Evolutionary conservation across 2,329 filamentous ascomycete species (phyloP), one percentile per base, ranked within the genome.

Genomic region (Fusarium metavorans): DNA sequence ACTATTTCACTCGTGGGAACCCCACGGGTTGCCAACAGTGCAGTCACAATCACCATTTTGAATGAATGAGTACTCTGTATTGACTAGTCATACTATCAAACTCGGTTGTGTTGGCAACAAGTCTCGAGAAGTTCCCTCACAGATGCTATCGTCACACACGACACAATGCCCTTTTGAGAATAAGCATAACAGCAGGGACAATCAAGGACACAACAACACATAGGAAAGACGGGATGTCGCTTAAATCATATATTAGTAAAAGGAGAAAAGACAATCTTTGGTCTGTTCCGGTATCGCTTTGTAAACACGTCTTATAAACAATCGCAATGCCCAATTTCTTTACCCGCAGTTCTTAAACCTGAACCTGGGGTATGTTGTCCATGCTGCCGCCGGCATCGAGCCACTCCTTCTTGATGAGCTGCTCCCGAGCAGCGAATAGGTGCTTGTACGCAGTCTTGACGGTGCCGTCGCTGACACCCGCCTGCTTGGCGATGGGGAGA

Each of bases 381-480:
- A 94, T 88, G 76, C 92, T 92, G 41, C 92, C 94, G 67, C 93
- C 93, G 68, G 92, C 91, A 64, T 89, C 88, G 64, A 96, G 88
- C 91, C 94, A 96, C 70, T 93, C 91, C 61, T 91, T 87, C 76
- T 93, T 91, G 78, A 98, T 90, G 68, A 99, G 85, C 71, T 90
- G 88, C 65, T 96, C 92, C 60, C 92, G 90, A 58, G 93, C 92
- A 20, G 88, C 87, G 81, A 95, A 96, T 58, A 99, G 88, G 79
- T 94, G 92, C 81, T 97, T 97, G 87, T 98, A 99, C 0, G 96
- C 95, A 30, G 94, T 97, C 79, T 97, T 95, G 78, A 99, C 98
- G 0, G 97, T 99, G 65, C 97, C 95, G 80, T 99, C 97, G 81
- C 95, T 98, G 32, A 99, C 97, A 75, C 95, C 94, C 1, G 94